phyloP scores from a whole-genome alignment of 805 yeast genomes.

The Pichia membranifaciens region DNA sequence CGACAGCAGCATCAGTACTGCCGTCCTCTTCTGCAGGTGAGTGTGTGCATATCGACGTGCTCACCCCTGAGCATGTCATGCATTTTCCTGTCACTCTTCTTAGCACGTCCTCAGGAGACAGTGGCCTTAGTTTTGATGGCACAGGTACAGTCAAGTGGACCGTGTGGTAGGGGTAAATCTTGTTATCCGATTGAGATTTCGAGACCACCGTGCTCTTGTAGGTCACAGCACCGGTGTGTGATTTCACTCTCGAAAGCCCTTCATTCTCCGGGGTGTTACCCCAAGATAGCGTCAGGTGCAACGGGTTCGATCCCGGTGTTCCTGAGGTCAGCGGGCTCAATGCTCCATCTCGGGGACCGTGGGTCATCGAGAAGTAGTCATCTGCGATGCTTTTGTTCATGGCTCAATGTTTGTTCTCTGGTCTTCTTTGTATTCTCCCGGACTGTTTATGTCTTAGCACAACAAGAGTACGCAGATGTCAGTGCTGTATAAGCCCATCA shows the following conservation, averaged over 20 bases:
- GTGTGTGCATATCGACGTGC: slow-evolving; percentile 9
- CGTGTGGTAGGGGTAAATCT: slow-evolving; percentile 18
- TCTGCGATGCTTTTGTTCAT: slow-evolving; percentile 6
- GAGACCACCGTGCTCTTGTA: slow-evolving; percentile 10
- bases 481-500: too few relatives aligned
- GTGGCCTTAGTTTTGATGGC: slow-evolving; percentile 20
- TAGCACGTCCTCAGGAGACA: slow-evolving; percentile 17
- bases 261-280: slow-evolving; percentile 13
- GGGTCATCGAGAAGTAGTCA: slow-evolving; percentile 7
- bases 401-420: background rate
- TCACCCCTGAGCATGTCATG: slow-evolving; percentile 6
- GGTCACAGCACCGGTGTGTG: slow-evolving; percentile 21
- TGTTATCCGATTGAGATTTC: slow-evolving; percentile 4
- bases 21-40: background rate
- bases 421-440: too few relatives aligned
- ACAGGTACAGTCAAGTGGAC: slow-evolving; percentile 19
- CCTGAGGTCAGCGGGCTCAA: background rate
- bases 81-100: slow-evolving; percentile 12
- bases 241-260: slow-evolving; percentile 18
- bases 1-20: background rate
- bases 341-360: background rate
- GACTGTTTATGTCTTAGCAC: too few relatives aligned
- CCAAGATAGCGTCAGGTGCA: slow-evolving; percentile 10
- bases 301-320: background rate
- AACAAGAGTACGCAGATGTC: too few relatives aligned